Percentiles rank a stretch among this genome's conserved stretches.
Evolutionary conservation across 805 yeast species (phyloP).

Genomic region (Saccharomycopsis fodiens): DNA sequence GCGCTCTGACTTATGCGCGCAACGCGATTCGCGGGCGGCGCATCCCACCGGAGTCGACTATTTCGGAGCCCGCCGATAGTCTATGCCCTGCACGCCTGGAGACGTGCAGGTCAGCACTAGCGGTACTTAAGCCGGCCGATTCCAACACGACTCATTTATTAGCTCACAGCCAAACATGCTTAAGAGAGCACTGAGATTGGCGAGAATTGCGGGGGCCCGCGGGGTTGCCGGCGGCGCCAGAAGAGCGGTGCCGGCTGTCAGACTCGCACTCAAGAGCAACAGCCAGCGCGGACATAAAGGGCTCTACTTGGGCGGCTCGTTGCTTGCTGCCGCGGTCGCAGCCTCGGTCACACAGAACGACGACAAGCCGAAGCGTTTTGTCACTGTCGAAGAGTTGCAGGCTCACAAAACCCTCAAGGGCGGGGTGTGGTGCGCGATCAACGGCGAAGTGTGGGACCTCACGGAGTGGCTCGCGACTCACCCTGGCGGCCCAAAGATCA

Average conservation of each 20-base stretch:
- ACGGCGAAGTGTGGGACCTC: conserved; percentile 31
- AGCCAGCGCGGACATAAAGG: background rate
- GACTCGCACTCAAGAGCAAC: too few species aligned
- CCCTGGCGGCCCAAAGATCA: conserved; percentile 46
- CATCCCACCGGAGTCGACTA: too few species aligned
- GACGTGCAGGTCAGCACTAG: too few species aligned
- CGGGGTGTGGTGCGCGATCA: conserved; percentile 34
- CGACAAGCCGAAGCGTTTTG: background rate
- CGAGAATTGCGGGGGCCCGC: background rate
- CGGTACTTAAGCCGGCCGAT: too few species aligned
- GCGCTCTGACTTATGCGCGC: too few species aligned
- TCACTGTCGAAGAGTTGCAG: conserved; percentile 5
- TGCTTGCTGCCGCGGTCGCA: background rate
- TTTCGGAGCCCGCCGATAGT: too few species aligned
- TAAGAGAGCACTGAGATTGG: background rate
- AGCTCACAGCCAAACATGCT: background rate
- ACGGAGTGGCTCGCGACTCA: conserved; percentile 34
- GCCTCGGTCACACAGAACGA: background rate
- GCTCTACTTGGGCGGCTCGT: background rate
- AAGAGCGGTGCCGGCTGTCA: background rate
- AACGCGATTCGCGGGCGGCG: too few species aligned
- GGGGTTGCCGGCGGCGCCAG: background rate
- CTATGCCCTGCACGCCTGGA: too few species aligned
- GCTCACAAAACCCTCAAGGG: conserved; percentile 11
- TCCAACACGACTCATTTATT: too few species aligned